A percentile compares a stretch with the other conserved stretches of the same genome.
Conservation (phyloP, 805 yeast species). For the Nakazawaea molendinolei region DNA sequence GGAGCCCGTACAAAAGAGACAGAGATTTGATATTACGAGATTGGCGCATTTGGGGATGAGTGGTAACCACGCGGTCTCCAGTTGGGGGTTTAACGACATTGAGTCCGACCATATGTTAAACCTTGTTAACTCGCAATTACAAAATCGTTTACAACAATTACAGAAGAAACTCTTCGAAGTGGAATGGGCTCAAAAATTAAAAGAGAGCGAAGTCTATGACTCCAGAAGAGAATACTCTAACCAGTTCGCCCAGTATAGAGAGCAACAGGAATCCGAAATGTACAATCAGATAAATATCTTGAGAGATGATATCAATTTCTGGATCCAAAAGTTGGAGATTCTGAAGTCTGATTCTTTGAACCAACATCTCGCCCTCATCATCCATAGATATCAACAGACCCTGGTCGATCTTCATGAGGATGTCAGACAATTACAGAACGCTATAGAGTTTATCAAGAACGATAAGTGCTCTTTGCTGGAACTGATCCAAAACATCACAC, state of each 20-base stretch:
- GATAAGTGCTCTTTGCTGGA: constrained; percentile 7
- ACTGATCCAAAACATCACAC: neutral
- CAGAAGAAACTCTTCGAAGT: constrained; percentile 3
- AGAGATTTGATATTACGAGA: too few species aligned
- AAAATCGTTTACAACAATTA: neutral
- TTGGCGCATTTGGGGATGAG: too few species aligned
- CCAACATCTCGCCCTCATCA: too few species aligned
- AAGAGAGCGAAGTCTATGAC: constrained; percentile 2
- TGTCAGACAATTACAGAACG: neutral
- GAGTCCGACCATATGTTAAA: constrained; percentile 7
- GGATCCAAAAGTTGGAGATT: constrained; percentile 1
- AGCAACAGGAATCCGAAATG: neutral
- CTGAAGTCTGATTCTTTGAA: neutral
- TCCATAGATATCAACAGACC: neutral
- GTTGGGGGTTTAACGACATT: constrained; percentile 3
- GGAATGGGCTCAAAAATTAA: constrained; percentile 6
- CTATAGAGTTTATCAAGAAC: constrained; percentile 2
- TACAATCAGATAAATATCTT: neutral
- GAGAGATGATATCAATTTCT: neutral
- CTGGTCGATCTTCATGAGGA: neutral
- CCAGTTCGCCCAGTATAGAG: constrained; percentile 3
- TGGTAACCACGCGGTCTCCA: too few species aligned
- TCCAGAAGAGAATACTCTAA: constrained; percentile 2
- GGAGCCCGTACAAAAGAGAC: too few species aligned
- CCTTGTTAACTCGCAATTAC: neutral